phyloP scores from a whole-genome alignment of 805 yeast species.

The Lipomyces starkeyi region DNA sequence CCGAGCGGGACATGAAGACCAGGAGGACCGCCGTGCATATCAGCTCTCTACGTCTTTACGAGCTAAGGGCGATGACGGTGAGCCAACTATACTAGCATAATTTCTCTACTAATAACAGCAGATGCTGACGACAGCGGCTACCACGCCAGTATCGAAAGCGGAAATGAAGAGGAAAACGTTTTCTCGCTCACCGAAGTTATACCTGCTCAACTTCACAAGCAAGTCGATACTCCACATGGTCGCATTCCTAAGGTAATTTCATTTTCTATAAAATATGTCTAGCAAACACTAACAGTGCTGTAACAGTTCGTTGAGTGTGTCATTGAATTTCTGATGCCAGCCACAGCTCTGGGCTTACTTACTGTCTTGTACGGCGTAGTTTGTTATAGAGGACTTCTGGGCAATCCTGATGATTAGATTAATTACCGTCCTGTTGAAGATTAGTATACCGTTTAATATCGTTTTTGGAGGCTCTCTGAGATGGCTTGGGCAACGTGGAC shows the following conservation, averaged over 20 bases:
- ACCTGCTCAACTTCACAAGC: neutral
- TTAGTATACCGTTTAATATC: neutral
- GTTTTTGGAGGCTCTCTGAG: neutral
- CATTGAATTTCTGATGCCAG: slow-evolving; percentile 1
- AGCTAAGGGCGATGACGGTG: neutral
- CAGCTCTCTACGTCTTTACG: neutral
- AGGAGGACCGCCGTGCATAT: neutral
- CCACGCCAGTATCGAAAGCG: slow-evolving; percentile 5
- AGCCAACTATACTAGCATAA: neutral
- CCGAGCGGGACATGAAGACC: neutral
- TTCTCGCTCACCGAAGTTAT: neutral
- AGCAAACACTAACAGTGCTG: neutral
- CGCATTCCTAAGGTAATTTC: neutral
- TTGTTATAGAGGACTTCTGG: neutral
- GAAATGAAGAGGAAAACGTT: neutral
- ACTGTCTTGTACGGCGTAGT: neutral
- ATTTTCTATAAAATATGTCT: neutral
- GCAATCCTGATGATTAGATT: too few relatives aligned
- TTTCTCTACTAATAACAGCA: neutral
- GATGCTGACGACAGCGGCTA: slow-evolving; percentile 8
- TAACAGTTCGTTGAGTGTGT: neutral
- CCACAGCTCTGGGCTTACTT: neutral
- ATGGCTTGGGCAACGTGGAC: neutral
- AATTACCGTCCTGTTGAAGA: neutral
- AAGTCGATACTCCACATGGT: neutral